Evolutionary conservation across 2,329 filamentous ascomycete species (phyloP).

Genomic region (Chaetomium sp.): DNA sequence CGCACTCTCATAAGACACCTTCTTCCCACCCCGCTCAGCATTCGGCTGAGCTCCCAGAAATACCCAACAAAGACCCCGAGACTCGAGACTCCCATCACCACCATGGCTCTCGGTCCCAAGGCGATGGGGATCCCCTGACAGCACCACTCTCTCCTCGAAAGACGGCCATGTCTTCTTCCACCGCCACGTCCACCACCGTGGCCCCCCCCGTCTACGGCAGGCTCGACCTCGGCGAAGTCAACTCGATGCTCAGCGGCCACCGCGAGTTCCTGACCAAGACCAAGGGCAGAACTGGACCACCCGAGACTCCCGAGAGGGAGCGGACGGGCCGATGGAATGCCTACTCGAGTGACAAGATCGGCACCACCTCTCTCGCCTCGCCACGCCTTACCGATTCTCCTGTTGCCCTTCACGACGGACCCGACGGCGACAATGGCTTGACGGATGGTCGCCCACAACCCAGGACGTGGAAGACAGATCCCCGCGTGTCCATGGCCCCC

Average conservation of each 20-base stretch:
- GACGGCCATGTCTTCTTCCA: slow-evolving; percentile 34
- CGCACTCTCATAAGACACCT: slow-evolving; percentile 33
- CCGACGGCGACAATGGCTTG: slow-evolving; percentile 21
- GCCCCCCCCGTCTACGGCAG: slow-evolving; percentile 35
- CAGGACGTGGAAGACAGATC: slow-evolving; percentile 46
- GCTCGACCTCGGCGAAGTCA: slow-evolving; percentile 41
- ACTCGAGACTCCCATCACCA: slow-evolving; percentile 38
- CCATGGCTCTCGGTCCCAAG: slow-evolving; percentile 43
- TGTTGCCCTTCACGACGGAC: slow-evolving; percentile 16
- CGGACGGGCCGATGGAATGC: slow-evolving; percentile 21
- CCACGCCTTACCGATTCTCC: slow-evolving; percentile 27
- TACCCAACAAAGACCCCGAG: slow-evolving; percentile 20
- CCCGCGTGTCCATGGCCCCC: slow-evolving; percentile 48
- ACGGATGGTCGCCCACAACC: slow-evolving; percentile 39
- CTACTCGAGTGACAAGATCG: slow-evolving; percentile 18
- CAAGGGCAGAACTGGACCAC: slow-evolving; percentile 44
- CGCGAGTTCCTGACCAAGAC: slow-evolving; percentile 40
- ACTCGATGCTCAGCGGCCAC: slow-evolving; percentile 41
- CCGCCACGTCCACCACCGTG: slow-evolving; percentile 29
- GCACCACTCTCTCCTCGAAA: slow-evolving; percentile 40
- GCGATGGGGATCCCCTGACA: slow-evolving; percentile 44
- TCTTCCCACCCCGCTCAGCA: slow-evolving; percentile 28
- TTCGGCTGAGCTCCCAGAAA: slow-evolving; percentile 28
- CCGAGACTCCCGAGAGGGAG: slow-evolving; percentile 48
- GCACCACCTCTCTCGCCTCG: slow-evolving; percentile 18